Evolutionary conservation across 2,329 filamentous ascomycete species (phyloP), one percentile per base, ranked within the genome.

Genomic region (Colletotrichum sp.): DNA sequence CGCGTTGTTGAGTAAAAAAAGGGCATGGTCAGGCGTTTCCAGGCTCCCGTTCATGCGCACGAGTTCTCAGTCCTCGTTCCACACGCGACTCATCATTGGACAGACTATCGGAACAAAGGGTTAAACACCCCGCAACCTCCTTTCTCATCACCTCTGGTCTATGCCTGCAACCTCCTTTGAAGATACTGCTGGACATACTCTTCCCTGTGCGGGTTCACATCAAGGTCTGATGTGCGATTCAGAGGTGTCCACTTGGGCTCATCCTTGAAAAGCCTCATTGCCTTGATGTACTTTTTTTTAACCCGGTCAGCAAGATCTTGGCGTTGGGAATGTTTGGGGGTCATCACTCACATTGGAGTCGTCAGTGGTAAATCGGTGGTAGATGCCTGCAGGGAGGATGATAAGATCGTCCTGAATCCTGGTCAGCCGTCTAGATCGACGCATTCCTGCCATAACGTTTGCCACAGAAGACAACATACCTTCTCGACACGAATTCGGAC

Each of bases 211-310:
- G 89, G 85, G 84, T 98, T 99, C 73, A 82, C 82, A 81, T 98
- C 95, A 57, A 98, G 90, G 63, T 96, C 93, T 6, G 87, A 84
- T 8, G 90, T 91, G 70, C 97, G 91, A 86, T 98, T 98, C 77
- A 99, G 84, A 16, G 97, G 94, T 43, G 95, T 98, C 97, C 97
- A 99, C 86, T 98, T 98, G 38, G 97, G 97, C 85, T 98, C 96
- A 77, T 98, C 97, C 86, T 98, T 96, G 90, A 98, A 99, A 66
- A 99, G 88, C 71, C 97, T 91, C 95, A 98, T 96, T 16, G 97
- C 97, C 81, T 97, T 94, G 77, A 98, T 95, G 81, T 96, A 98
- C 96, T 98, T 78, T 62, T 78, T 62, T 67, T 31, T 36, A 59
- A 29, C 33, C 62, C n/a, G 13, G 43, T 51, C 21, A 51, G 43